Evolutionary conservation across 2,329 filamentous ascomycete genomes (phyloP), one percentile per base, ranked within the genome.

Genomic region (Rutstroemia sp.): DNA sequence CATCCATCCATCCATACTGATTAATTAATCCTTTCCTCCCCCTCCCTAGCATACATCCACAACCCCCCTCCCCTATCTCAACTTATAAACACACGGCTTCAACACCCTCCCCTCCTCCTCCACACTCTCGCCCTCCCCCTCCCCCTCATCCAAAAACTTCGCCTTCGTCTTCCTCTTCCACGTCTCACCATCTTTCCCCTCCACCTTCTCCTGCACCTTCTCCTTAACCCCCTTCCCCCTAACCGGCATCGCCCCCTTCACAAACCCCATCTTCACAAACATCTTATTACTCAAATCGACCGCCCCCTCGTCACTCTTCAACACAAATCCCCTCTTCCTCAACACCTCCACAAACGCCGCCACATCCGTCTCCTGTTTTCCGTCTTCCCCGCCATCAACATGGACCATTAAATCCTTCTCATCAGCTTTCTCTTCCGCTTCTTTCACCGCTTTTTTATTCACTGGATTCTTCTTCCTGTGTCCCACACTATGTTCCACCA

Each of bases 231-330:
- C 83, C 75, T 95, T 95, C 23, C 91, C 91, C 69, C 84, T 86
- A 2, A 78, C 78, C 0, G 92, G 87, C 46, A 83, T 75, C 19
- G 83, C 83, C n/a, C 80, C 83, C 75, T 97, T 99, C 65, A 92
- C 77, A 72, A 99, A 99, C 65, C 87, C 84, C 90, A 99, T 92
- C 74, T 87, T 89, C 64, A 97, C 92, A 75, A 99, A 99, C 94
- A 99, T 99, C 75, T 88, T 95, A 74, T 99, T 99, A 56, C 80
- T 82, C 67, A 95, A 75, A 73, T 99, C 91, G 9, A 95, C 78
- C 9, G 44, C 48, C 0, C 86, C 82, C 61, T 75, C 79, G 64
- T 80, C 81, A 8, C 82, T 82, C 64, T 87, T 87, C 30, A 96
- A 78, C n/a, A 92, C 77, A 67, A 99, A 96, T 0, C 94, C 94